These are phyloP conservation scores for Bondarzewia mesenterica DNA, from an alignment of 1,284 basidiomycete genomes.

Conservation along the genomic window DNA sequence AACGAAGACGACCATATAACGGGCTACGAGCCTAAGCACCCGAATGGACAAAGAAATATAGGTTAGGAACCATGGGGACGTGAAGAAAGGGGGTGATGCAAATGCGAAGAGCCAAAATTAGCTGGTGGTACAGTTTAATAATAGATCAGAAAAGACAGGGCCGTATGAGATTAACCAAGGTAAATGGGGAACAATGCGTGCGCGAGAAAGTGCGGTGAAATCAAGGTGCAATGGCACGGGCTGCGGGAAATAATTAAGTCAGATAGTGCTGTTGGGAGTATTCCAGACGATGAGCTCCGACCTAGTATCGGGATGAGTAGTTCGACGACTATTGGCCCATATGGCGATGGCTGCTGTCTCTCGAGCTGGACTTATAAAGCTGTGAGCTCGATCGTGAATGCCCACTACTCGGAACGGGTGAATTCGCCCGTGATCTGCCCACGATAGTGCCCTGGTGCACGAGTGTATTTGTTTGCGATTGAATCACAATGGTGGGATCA, in stretches of 20 bases:
- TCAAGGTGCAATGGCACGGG: too few relatives aligned
- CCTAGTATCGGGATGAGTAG: background rate
- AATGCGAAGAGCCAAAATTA: too few relatives aligned
- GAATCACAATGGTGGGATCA: slow-evolving; percentile 22
- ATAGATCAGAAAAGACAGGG: background rate
- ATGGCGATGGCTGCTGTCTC: background rate
- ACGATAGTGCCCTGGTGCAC: slow-evolving; percentile 34
- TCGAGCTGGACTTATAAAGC: background rate
- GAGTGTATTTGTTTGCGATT: slow-evolving; percentile 34
- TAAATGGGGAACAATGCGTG: background rate
- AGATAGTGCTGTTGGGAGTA: background rate
- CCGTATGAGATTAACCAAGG: too few relatives aligned
- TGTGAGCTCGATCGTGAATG: slow-evolving; percentile 5
- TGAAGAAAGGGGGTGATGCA: background rate
- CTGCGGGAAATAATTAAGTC: too few relatives aligned
- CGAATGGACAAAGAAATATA: too few relatives aligned
- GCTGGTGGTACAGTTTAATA: too few relatives aligned
- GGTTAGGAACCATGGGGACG: too few relatives aligned
- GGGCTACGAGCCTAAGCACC: too few relatives aligned
- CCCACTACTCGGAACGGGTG: slow-evolving; percentile 27
- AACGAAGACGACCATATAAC: too few relatives aligned
- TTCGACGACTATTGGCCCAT: background rate
- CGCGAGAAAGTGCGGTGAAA: too few relatives aligned
- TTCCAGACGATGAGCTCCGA: background rate
- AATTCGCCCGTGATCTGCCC: slow-evolving; percentile 54